phyloP scores from a whole-genome alignment of 345 rosid species.

The Bretschneidera sinensis region DNA sequence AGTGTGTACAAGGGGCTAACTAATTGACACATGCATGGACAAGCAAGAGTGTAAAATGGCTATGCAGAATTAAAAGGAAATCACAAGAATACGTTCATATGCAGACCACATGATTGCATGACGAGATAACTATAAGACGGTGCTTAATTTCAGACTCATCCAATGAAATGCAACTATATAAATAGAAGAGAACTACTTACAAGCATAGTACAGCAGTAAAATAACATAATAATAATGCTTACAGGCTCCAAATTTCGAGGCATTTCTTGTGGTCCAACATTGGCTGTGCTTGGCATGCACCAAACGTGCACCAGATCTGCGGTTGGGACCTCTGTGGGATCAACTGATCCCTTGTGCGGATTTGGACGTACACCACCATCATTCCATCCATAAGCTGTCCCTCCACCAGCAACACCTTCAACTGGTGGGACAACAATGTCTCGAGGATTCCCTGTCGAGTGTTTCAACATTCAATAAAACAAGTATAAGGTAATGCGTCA shows the following conservation, averaged over 20 bases:
- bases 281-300: conserved; percentile 85
- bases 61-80: not conserved
- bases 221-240: conserved; percentile 22
- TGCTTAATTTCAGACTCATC: not conserved
- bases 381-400: conserved; percentile 92
- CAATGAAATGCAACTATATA: not conserved
- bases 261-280: conserved; percentile 77
- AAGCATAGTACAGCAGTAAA: conserved; percentile 4
- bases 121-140: not conserved
- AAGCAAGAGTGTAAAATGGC: not conserved
- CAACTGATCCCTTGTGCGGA: conserved; percentile 42
- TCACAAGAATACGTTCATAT: too few species aligned
- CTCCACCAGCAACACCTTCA: conserved; percentile 99
- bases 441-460: conserved; percentile 33
- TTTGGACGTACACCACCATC: conserved; percentile 44
- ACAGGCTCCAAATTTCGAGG: conserved; percentile 81
- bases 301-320: conserved; percentile 72
- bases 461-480: conserved; percentile 1
- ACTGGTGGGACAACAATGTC: conserved; percentile 59
- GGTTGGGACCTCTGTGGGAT: conserved; percentile 64
- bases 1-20: too few species aligned
- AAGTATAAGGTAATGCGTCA: too few species aligned
- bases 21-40: too few species aligned
- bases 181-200: conserved; percentile 1
- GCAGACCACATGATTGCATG: not conserved